Conservation (phyloP, 805 yeast genomes). For the Starmerella floricola region DNA sequence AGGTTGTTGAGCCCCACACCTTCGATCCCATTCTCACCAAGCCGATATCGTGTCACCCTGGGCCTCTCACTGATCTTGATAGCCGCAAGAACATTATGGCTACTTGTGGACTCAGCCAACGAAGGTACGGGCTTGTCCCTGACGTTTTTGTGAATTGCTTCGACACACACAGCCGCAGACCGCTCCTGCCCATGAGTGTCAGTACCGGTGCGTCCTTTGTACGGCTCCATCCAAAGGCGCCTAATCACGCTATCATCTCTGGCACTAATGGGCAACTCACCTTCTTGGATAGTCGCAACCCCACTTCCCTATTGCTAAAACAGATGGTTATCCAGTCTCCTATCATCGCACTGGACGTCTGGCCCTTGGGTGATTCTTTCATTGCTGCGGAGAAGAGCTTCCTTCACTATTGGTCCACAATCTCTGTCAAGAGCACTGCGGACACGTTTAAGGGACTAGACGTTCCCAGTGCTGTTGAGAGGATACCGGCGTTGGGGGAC, state of each 20-base stretch:
- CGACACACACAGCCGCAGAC: slow-evolving; percentile 60
- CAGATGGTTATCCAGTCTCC: slow-evolving; percentile 48
- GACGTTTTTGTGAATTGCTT: slow-evolving; percentile 79
- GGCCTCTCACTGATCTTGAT: slow-evolving; percentile 32
- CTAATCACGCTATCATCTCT: slow-evolving; percentile 62
- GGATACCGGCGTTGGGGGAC: slow-evolving; percentile 16
- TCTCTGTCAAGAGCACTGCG: slow-evolving; percentile 34
- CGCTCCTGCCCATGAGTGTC: slow-evolving; percentile 70
- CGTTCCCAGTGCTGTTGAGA: slow-evolving; percentile 26
- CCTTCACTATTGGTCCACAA: slow-evolving; percentile 58
- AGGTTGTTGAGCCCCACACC: slow-evolving; percentile 30
- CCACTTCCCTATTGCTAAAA: slow-evolving; percentile 50
- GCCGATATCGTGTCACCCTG: slow-evolving; percentile 28
- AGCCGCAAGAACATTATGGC: slow-evolving; percentile 32
- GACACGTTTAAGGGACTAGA: slow-evolving; percentile 24
- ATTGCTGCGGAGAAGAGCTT: slow-evolving; percentile 52
- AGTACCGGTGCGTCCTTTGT: slow-evolving; percentile 83
- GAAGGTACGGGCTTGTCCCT: slow-evolving; percentile 45
- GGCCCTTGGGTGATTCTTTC: slow-evolving; percentile 65
- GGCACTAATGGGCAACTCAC: slow-evolving; percentile 74
- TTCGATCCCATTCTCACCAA: slow-evolving; percentile 21
- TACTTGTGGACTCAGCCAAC: slow-evolving; percentile 63
- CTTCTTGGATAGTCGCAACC: slow-evolving; percentile 71
- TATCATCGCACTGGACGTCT: slow-evolving; percentile 42
- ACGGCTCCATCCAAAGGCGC: slow-evolving; percentile 72